Base-by-base conservation (phyloP, 495 filamentous ascomycete genomes). In the Aspergillus conjunctus region DNA sequence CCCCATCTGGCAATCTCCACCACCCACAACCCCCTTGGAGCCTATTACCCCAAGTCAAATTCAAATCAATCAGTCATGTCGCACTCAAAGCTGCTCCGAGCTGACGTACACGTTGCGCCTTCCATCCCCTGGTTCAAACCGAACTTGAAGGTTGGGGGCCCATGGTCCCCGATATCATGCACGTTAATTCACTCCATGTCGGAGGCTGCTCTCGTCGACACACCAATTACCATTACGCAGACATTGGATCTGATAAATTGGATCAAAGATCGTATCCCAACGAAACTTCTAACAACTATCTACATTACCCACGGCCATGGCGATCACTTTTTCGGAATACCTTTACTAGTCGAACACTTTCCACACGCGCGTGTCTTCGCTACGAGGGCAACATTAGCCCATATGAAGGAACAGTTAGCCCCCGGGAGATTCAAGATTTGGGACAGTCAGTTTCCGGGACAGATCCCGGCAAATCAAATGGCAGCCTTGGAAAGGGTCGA, bases 241-340 rank as follows among this genome's bases (percentile, higher is more conserved):
- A 55, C 56, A 11, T 20, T 62, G 31, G 57, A 63, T 0, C 57
- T 70, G 9, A 54, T 53, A 11, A 26, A 52, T 15, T 70, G 60
- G 62, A 62, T 68, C 34, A 52, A 58, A 26, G n/a, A 62, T 48
- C 48, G 56, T 61, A 0, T 54, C 58, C 9, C 44, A 43, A 5
- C 73, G 71, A 32, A 68, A 66, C 15, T 62, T 80, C 7, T 68
- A 57, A 0, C 64, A 69, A n/a, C n/a, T 12, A 70, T 82, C 21
- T 80, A 78, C 64, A 68, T 80, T 50, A 78, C 77, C 10, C 77
- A 81, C 55, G 76, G 73, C n/a, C 77, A 80, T 56, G 77, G 74
- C 9, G 76, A 82, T 63, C 76, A 82, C 52, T 82, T 68, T 61
- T 79, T 77, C 56, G 72, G 73, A 11, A 30, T 71, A 1, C 51